Evolutionary conservation across 306 rosid genomes (phyloP), one percentile per base, ranked within the genome.

Genomic region (Fragaria ananassa): DNA sequence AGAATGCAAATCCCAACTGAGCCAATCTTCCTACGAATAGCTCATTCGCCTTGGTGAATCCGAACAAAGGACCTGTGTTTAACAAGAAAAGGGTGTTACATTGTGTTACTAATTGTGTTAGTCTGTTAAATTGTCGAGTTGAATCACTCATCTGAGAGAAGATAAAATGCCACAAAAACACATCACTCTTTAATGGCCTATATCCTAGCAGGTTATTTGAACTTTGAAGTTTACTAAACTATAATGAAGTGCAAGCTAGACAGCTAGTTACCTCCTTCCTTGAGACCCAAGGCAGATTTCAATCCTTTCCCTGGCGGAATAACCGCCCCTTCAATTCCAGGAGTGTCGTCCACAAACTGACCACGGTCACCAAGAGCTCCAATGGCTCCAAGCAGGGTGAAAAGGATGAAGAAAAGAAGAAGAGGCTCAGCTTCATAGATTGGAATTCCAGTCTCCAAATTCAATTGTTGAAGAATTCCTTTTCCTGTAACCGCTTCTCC

Each of bases 351-450:
- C 21, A 96, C 89, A 57, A 96, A 96, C 71, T 10, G 64, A 49
- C 99, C 99, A 82, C 99, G 96, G 85, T 92, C 99, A 50, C 99
- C 99, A 14, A 96, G 76, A 62, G 91, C 97, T 85, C 99, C 99
- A 25, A 95, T 95, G 89, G 99, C 99, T 89, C 99, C 99, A 15
- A 95, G 88, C 0, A 95, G 83, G 4, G 99, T 95, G 85, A 95
- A 95, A 18, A 95, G 91, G 83, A 95, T 95, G 91, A 95, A 90
- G 82, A 95, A 95, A 8, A 95, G 92, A 61, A 95, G 97, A 72
- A 95, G 97, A 1, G 99, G 99, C 72, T 95, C 99, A 0, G 99
- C 99, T 82, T 96, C 99, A 73, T 91, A 91, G 41, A 96, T 92
- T 18, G 99, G 99, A 80, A 96, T 3, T 66, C 99, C 98, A 4